Percentiles rank a stretch among this genome's conserved stretches.
These are phyloP conservation scores for Pythium apleroticum DNA, from an alignment of 352 stramenopile species.

Conservation along the genomic window DNA sequence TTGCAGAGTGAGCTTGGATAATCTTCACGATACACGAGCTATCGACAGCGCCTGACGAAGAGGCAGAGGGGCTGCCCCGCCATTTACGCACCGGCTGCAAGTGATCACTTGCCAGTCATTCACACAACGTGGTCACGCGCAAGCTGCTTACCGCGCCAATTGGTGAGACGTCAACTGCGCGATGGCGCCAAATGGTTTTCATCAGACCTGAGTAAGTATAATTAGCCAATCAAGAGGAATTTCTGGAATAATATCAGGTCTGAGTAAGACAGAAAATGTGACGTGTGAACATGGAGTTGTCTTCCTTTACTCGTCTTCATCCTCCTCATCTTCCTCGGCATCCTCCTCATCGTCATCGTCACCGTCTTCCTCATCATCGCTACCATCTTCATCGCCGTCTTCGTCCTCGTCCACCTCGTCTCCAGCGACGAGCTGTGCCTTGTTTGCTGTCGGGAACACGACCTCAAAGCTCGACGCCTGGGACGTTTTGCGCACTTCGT, in stretches of 20 bases:
- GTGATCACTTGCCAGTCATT: background rate
- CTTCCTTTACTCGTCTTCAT: slow-evolving; percentile 14
- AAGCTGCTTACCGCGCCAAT: slow-evolving; percentile 20
- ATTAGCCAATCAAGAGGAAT: background rate
- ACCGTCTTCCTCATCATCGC: slow-evolving; percentile 14
- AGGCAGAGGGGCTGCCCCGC: background rate
- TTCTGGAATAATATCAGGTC: too few relatives aligned
- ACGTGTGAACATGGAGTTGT: slow-evolving; percentile 3
- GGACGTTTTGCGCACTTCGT: slow-evolving; percentile 25
- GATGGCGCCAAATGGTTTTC: slow-evolving; percentile 19
- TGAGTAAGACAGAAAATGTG: too few relatives aligned
- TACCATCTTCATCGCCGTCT: slow-evolving; percentile 23
- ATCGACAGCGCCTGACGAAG: background rate
- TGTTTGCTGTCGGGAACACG: slow-evolving; percentile 22
- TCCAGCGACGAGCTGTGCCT: slow-evolving; percentile 24
- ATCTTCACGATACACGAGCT: background rate
- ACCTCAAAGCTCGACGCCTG: slow-evolving; percentile 32
- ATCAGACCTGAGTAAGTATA: background rate
- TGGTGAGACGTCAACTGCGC: slow-evolving; percentile 4
- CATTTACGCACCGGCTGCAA: background rate
- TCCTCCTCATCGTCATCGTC: slow-evolving; percentile 27
- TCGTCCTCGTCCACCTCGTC: slow-evolving; percentile 33
- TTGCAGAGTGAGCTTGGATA: background rate
- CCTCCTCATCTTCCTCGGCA: slow-evolving; percentile 8
- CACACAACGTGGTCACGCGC: background rate